A percentile compares a stretch with the other conserved stretches of the same genome.
Conservation (phyloP, 2,329 filamentous ascomycete species). For the Exophiala bonariae region DNA sequence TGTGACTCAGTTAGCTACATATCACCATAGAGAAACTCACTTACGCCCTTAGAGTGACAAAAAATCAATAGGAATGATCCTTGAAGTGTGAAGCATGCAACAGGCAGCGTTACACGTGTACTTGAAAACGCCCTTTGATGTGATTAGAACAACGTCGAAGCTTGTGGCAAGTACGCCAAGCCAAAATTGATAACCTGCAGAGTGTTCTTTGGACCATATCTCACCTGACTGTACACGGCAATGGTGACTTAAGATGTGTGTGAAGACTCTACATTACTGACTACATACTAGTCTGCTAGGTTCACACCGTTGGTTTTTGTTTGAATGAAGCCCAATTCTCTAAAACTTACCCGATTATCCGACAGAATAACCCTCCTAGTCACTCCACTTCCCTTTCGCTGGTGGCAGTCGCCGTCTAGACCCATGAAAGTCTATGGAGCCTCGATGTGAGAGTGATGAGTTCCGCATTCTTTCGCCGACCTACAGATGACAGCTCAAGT, state of each 20-base stretch:
- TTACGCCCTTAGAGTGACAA: too few species aligned
- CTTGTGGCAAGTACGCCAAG: constrained; percentile 17
- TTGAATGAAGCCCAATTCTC: too few species aligned
- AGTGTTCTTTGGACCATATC: constrained; percentile 1
- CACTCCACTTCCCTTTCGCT: background rate
- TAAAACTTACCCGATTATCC: too few species aligned
- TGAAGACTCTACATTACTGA: too few species aligned
- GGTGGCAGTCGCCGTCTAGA: too few species aligned
- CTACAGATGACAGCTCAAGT: constrained; percentile 18
- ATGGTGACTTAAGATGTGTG: background rate
- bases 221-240: background rate
- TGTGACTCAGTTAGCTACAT: too few species aligned
- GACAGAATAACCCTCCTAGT: too few species aligned
- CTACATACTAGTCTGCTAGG: too few species aligned
- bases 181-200: constrained; percentile 6
- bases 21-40: too few species aligned
- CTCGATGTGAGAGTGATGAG: constrained; percentile 11
- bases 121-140: constrained; percentile 5
- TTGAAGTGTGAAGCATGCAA: too few species aligned
- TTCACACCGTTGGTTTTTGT: too few species aligned
- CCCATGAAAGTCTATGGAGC: background rate
- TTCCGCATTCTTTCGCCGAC: constrained; percentile 25
- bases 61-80: too few species aligned
- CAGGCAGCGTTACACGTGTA: background rate
- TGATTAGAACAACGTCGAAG: constrained; percentile 14